These are phyloP conservation scores for Globisporangium ultimum DNA, from an alignment of 352 stramenopile genomes.

Conservation along the genomic window DNA sequence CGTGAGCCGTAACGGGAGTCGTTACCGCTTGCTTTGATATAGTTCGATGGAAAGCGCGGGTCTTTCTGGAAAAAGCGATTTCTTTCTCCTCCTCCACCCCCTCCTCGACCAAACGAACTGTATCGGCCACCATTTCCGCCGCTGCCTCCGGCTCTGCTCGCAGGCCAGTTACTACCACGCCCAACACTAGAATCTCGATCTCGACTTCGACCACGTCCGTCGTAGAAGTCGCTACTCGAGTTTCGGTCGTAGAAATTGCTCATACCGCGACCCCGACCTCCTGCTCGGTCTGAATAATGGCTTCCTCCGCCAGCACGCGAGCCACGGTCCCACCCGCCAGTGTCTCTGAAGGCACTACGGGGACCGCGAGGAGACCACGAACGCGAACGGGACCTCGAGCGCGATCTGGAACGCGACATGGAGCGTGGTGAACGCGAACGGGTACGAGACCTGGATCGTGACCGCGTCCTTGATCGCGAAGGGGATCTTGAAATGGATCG, in stretches of 20 bases:
- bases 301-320: slow-evolving; percentile 29
- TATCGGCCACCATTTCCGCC: slow-evolving; percentile 20
- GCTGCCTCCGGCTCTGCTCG: slow-evolving; percentile 10
- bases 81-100: slow-evolving; percentile 8
- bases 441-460: slow-evolving; percentile 14
- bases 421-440: slow-evolving; percentile 37
- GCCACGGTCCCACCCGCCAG: slow-evolving; percentile 12
- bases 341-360: slow-evolving; percentile 31
- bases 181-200: slow-evolving; percentile 25
- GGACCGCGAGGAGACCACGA: slow-evolving; percentile 59
- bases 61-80: slow-evolving; percentile 46
- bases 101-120: slow-evolving; percentile 7
- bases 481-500: slow-evolving; percentile 57
- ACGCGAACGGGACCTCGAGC: slow-evolving; percentile 38
- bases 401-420: slow-evolving; percentile 39
- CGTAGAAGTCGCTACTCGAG: slow-evolving; percentile 27
- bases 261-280: slow-evolving; percentile 13
- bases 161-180: slow-evolving; percentile 8
- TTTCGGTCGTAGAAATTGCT: slow-evolving; percentile 22
- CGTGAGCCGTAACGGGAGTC: slow-evolving; percentile 23
- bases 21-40: not conserved
- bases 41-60: slow-evolving; percentile 6
- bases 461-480: slow-evolving; percentile 29
- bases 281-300: slow-evolving; percentile 12
- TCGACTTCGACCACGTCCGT: slow-evolving; percentile 26